Evolutionary conservation across 148 eudicot genomes (phyloP).

Genomic region (Fagopyrum homotropicum): DNA sequence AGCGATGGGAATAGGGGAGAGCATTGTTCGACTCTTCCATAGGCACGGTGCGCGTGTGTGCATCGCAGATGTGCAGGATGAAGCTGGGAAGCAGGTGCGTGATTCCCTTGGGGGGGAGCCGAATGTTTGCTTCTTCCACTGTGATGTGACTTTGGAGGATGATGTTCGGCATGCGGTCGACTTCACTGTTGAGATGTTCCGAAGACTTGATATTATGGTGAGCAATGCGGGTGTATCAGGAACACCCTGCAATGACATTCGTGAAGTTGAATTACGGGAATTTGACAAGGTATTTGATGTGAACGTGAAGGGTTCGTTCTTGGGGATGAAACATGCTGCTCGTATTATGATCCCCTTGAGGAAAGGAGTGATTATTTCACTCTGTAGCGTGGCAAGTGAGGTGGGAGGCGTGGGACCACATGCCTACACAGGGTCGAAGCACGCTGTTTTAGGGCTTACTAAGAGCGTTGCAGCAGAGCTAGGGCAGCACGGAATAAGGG

Average conservation of each 20-base stretch:
- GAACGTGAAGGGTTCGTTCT: slow-evolving; percentile 72
- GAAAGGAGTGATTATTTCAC: slow-evolving; percentile 66
- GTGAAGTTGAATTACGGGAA: slow-evolving; percentile 39
- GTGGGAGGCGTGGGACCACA: slow-evolving; percentile 76
- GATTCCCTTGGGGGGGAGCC: slow-evolving; percentile 38
- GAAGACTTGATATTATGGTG: slow-evolving; percentile 74
- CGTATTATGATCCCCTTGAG: slow-evolving; percentile 75
- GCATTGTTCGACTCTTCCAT: slow-evolving; percentile 85
- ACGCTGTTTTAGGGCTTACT: slow-evolving; percentile 84
- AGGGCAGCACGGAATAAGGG: slow-evolving; percentile 74
- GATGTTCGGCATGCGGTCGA: slow-evolving; percentile 61
- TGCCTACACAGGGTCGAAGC: slow-evolving; percentile 79
- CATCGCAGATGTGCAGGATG: slow-evolving; percentile 55
- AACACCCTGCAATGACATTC: slow-evolving; percentile 61
- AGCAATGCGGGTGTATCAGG: slow-evolving; percentile 81
- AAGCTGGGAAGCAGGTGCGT: slow-evolving; percentile 46
- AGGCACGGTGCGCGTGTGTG: slow-evolving; percentile 82
- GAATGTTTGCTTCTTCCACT: slow-evolving; percentile 38
- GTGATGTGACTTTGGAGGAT: slow-evolving; percentile 68
- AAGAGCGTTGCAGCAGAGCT: slow-evolving; percentile 88
- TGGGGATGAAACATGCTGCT: slow-evolving; percentile 97
- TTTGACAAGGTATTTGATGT: slow-evolving; percentile 64
- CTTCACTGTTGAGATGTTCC: slow-evolving; percentile 50
- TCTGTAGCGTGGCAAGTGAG: slow-evolving; percentile 57
- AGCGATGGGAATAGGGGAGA: slow-evolving; percentile 84